Evolutionary conservation across 306 rosid genomes (phyloP).

Genomic region (Malus domestica): ASM211411v1 NC_041796.1:5297001-5297500

Average conservation of each 20-base stretch:
- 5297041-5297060: constrained; percentile 32
- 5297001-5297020: constrained; percentile 24
- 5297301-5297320: neutral
- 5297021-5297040: constrained; percentile 15
- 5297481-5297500: too few relatives aligned
- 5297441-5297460: too few relatives aligned
- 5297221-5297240: neutral
- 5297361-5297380: neutral
- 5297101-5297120: constrained; percentile 31
- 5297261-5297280: neutral
- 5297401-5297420: neutral
- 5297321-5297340: neutral
- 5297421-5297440: neutral
- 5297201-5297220: neutral
- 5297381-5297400: neutral
- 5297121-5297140: constrained; percentile 32
- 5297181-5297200: neutral
- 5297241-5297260: neutral
- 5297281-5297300: too few relatives aligned
- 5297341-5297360: neutral
- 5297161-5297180: constrained; percentile 36
- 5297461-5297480: too few relatives aligned
- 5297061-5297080: constrained; percentile 19
- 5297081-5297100: constrained; percentile 22
- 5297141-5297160: constrained; percentile 23